phyloP scores from a whole-genome alignment of 768 basidiomycete genomes.

The Russula ochroleuca region DNA sequence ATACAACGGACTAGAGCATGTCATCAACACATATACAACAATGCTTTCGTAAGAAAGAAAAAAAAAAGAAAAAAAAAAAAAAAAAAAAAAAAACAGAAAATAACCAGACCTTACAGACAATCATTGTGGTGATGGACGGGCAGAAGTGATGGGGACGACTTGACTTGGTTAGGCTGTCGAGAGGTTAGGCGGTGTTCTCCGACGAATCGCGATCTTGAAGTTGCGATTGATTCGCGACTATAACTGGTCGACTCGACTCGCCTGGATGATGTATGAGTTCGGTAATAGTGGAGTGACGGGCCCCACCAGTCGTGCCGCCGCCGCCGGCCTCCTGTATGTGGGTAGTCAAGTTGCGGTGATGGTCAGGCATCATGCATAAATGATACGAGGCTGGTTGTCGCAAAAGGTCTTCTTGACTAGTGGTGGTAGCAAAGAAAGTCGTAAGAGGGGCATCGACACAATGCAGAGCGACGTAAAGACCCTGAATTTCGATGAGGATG shows the following conservation, averaged over 20 bases:
- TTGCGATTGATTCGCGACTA: not conserved
- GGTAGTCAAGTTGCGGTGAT: not conserved
- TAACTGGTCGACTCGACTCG: not conserved
- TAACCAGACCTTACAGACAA: too few species aligned
- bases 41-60: too few species aligned
- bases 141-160: too few species aligned
- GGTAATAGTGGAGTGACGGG: not conserved
- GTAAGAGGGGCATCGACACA: not conserved
- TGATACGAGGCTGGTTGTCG: not conserved
- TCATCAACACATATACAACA: too few species aligned
- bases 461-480: conserved; percentile 1
- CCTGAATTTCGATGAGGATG: not conserved
- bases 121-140: too few species aligned
- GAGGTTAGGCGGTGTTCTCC: not conserved
- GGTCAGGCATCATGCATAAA: not conserved
- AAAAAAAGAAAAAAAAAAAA: too few species aligned
- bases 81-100: too few species aligned
- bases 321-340: not conserved
- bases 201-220: not conserved
- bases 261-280: not conserved
- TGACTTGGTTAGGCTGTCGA: too few species aligned
- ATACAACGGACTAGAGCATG: too few species aligned
- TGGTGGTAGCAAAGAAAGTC: not conserved
- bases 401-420: not conserved
- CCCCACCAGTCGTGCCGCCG: not conserved